Base-by-base conservation (phyloP, 768 basidiomycete species). In the Myochromella boudieri region DNA sequence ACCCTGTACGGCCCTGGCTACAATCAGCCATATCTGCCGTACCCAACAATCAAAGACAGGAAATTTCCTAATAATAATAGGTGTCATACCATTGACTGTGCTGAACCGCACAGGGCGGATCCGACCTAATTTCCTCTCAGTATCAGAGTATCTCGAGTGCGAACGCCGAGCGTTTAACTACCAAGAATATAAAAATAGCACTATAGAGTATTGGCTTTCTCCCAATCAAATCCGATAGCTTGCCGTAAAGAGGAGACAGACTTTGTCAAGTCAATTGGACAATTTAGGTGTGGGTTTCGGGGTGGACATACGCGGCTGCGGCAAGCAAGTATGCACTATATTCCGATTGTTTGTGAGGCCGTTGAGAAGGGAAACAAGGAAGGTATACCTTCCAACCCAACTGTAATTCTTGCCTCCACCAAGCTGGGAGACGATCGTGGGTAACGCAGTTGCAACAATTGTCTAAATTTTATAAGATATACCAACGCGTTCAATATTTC, bases 31-130 rank as follows among this genome's bases (percentile, higher is more conserved):
- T 2, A 69, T 76, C 73, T 75, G n/a, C n/a, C 29, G 29, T 31
- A n/a, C n/a, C n/a, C 14, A 34, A 17, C 33, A 34, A n/a, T 34
- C n/a, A n/a, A n/a, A n/a, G n/a, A n/a, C n/a, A n/a, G n/a, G 33
- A 12, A 17, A 14, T 12, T n/a, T 8, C 28, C 8, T 17, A n/a
- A 32, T 8, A 21, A 37, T n/a, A 31, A 46, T 24, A 9, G n/a
- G n/a, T 25, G 9, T 18, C 9, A 5, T 50, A 75, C 73, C 79
- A 91, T 85, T 45, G 44, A 81, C 60, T 92, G 85, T 0, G 90
- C 88, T 0, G 87, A 85, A 11, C 90, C 90, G 55, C 87, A 91
- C 43, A 92, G 66, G 1, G 87, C 88, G 4, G 87, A 89, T 15
- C 87, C 88, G 52, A 90, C 65, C 86, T 87, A 54, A 17, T n/a